Evolutionary conservation across 2,329 filamentous ascomycete species (phyloP), one percentile per base, ranked within the genome.

Genomic region (Diaporthe humulicola): DNA sequence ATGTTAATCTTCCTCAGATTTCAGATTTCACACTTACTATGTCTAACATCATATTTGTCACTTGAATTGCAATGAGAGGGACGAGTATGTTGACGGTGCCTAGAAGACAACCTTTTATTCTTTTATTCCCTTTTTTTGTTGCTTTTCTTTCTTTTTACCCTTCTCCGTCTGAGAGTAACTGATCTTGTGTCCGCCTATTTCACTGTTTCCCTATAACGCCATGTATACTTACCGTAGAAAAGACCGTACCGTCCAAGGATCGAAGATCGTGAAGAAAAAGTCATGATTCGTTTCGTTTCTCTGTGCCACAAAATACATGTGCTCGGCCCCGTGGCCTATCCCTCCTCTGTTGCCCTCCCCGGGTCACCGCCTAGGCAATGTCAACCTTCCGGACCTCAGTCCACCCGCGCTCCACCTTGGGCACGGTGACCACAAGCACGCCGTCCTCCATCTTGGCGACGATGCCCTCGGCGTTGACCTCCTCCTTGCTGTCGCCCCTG

Each of bases 391-490:
- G 88, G 75, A 92, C 86, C 79, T 92, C 89, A 78, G 91, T 93
- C 86, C 91, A 91, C 78, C 91, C 91, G 82, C 87, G 90, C 80
- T 93, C 91, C 10, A 90, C 80, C 86, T 95, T 96, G 10, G 94
- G 94, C 2, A 97, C 90, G n/a, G 90, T 91, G n/a, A 97, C 88
- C 48, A 92, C 86, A 78, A 97, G 83, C 1, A 97, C 86, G 7
- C 95, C 95, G 81, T 97, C 93, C 82, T 95, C 93, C 84, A 97
- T 88, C 84, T 91, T 95, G 3, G 94, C 94, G 3, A 87, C 89
- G 80, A 97, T 96, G 33, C 84, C 87, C 66, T 92, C 88, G 1
- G 87, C 89, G 79, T 95, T 92, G 22, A 97, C 86, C 77, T 89
- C 87, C 36, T 92, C 91, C 58, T 90, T 89, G 70, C 85, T 80